Evolutionary conservation across 768 basidiomycete species (phyloP).

Genomic region (Amanita jacksonii): DNA sequence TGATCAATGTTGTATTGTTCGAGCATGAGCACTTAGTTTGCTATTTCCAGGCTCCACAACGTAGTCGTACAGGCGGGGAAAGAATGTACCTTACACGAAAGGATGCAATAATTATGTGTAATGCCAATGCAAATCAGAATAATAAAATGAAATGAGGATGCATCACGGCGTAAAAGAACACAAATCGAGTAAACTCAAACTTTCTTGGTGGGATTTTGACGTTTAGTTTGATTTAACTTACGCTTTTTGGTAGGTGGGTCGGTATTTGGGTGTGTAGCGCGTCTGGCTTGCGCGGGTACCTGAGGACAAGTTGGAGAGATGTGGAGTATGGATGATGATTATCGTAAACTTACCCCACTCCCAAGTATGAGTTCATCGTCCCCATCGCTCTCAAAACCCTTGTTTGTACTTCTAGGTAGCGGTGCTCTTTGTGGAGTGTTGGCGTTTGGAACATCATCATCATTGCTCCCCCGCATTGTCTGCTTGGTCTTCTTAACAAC

Average conservation of each 20-base stretch:
- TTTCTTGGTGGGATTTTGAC: conserved; percentile 3
- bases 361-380: conserved; percentile 58
- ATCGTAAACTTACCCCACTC: conserved; percentile 30
- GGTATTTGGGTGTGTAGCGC: conserved; percentile 9
- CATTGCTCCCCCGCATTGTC: conserved; percentile 14
- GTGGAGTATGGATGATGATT: background rate
- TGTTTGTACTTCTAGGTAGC: conserved; percentile 16
- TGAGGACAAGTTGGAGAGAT: background rate
- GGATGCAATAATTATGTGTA: background rate
- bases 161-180: background rate
- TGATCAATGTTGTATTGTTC: background rate
- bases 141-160: background rate
- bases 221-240: conserved; percentile 14
- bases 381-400: conserved; percentile 27
- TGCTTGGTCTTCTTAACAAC: conserved; percentile 8
- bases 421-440: background rate
- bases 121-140: background rate
- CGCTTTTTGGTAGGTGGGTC: conserved; percentile 28
- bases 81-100: background rate
- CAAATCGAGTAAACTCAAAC: background rate
- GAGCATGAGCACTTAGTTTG: conserved; percentile 1
- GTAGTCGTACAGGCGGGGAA: background rate
- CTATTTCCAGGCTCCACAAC: background rate
- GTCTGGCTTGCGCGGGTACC: conserved; percentile 8
- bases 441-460: conserved; percentile 17